These are phyloP conservation scores for Pythium brassicae DNA, from an alignment of 352 stramenopile species.

Conservation along the genomic window DNA sequence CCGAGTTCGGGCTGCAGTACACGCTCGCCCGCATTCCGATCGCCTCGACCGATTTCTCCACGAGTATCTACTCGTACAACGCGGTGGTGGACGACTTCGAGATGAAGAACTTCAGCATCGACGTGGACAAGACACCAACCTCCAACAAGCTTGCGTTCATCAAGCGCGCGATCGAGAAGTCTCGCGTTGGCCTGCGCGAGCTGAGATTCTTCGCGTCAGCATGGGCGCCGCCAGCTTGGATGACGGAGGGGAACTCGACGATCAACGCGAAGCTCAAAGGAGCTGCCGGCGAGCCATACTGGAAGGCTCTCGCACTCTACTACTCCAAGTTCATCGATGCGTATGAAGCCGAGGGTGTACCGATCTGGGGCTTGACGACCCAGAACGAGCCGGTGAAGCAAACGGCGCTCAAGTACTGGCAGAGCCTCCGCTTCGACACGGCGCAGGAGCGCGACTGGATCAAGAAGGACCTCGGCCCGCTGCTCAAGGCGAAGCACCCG, in stretches of 20 bases:
- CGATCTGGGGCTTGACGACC: constrained; percentile 77
- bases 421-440: constrained; percentile 42
- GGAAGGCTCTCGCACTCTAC: constrained; percentile 80
- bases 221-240: constrained; percentile 84
- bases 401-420: constrained; percentile 37
- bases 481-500: constrained; percentile 58
- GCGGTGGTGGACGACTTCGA: constrained; percentile 69
- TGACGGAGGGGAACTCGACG: constrained; percentile 71
- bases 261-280: constrained; percentile 59
- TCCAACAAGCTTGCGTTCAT: constrained; percentile 75
- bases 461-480: constrained; percentile 71
- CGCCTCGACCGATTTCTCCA: constrained; percentile 83
- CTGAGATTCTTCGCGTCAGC: constrained; percentile 73
- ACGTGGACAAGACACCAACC: constrained; percentile 59
- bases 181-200: constrained; percentile 26
- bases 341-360: constrained; percentile 69
- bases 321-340: constrained; percentile 84
- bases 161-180: constrained; percentile 39
- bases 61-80: constrained; percentile 86
- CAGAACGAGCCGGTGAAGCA: constrained; percentile 81
- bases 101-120: constrained; percentile 80
- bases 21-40: constrained; percentile 82
- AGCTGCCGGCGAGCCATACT: constrained; percentile 47
- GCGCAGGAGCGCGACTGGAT: constrained; percentile 59
- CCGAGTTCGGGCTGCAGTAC: constrained; percentile 76